Base-by-base conservation (phyloP, 345 rosid species). In the Rhizophora apiculata region DNA sequence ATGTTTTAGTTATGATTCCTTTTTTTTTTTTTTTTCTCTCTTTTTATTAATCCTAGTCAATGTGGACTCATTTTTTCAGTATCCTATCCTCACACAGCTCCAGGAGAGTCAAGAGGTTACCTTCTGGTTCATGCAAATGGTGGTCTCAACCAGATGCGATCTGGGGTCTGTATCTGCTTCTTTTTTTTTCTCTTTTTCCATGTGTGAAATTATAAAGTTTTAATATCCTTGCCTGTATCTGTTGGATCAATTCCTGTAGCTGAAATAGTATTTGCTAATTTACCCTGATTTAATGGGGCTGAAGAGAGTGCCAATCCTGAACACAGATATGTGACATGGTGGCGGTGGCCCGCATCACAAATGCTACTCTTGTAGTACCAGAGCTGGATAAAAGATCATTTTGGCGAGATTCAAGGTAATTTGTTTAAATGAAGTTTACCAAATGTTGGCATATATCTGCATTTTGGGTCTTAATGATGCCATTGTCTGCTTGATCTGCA, bases 301-400 rank as follows among this genome's bases (percentile, higher is more conserved):
- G 19, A 56, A 57, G 37, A 71, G 55, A 46, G 31, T 68, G 39
- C 56, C 56, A 46, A 60, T 51, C 52, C 67, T 74, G 39, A 70
- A 61, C 70, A 77, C 88, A 94, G 99, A 94, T 94, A 66, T 94
- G 97, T 72, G 99, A 94, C 82, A 94, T 94, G 99, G 97, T 94
- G 63, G 97, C 96, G 46, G 89, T 94, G 69, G 97, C 93, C 1
- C 92, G 87, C 21, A 84, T 94, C 67, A 91, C 89, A 73, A 91
- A 94, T 66, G 99, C 97, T 1, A 89, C 97, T 75, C 96, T 94
- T 74, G 92, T 94, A 60, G 79, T 94, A 76, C 98, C 99, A 0
- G 91, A 91, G 72, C 96, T 94, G 31, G 99, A 94, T 79, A 91
- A 89, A 76, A 82, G 88, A 52, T 94, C 99, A 61, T 94, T 80